A percentile compares a stretch with the other conserved stretches of the same genome.
These are phyloP conservation scores for Mucor piriformis DNA, from an alignment of 371 early-diverging fungal genomes.

Conservation along the genomic window DNA sequence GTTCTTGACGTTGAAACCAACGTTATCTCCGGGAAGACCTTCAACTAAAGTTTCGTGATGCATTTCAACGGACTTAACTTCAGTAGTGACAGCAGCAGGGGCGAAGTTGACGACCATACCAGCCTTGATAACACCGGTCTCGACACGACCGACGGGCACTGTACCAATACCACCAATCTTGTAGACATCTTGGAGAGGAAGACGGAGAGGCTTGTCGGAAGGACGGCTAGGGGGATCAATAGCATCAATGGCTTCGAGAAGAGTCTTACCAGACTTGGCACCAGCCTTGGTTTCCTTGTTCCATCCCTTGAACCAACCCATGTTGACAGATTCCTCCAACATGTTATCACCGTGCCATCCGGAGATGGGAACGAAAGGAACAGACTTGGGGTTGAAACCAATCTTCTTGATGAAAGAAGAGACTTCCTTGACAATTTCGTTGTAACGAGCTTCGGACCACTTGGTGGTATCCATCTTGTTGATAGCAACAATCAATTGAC, in stretches of 20 bases:
- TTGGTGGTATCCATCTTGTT: constrained; percentile 99
- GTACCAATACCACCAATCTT: constrained; percentile 98
- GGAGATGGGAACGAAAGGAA: constrained; percentile 96
- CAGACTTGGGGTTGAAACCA: constrained; percentile 90
- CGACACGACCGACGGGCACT: constrained; percentile 97
- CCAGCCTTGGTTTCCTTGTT: constrained; percentile 88
- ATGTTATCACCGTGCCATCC: constrained; percentile 99
- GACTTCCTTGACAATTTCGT: constrained; percentile 93
- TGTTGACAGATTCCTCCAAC: constrained; percentile 90
- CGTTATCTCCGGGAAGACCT: constrained; percentile 98
- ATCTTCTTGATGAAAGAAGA: constrained; percentile 95
- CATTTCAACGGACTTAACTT: constrained; percentile 99
- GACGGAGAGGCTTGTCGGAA: constrained; percentile 95
- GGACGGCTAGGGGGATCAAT: constrained; percentile 92
- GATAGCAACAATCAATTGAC: constrained; percentile 96
- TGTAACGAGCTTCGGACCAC: constrained; percentile 94
- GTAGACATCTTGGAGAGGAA: constrained; percentile 97
- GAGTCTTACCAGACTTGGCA: constrained; percentile 81
- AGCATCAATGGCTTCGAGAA: constrained; percentile 92
- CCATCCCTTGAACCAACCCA: constrained; percentile 98
- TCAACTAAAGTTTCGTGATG: constrained; percentile 93
- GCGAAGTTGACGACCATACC: constrained; percentile 94
- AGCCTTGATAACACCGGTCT: constrained; percentile 91
- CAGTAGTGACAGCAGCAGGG: constrained; percentile 86
- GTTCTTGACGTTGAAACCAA: constrained; percentile 98